These are phyloP conservation scores for Claviceps pusilla DNA, from an alignment of 2,329 filamentous ascomycete species.

Conservation along the genomic window DNA sequence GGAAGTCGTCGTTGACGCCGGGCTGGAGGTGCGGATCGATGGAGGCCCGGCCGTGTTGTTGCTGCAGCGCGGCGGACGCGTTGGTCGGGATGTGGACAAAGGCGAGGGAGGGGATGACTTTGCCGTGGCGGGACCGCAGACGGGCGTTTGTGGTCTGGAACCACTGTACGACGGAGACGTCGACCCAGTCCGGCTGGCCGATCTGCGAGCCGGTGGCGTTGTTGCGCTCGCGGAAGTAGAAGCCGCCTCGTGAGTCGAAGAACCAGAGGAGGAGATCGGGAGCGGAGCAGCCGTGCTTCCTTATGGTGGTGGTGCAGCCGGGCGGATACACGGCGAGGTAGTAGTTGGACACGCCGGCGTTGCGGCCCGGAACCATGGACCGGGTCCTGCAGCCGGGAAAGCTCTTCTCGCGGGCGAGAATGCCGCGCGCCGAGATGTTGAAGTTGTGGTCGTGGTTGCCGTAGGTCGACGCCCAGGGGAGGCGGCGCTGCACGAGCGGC, in stretches of 20 bases:
- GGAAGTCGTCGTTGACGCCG: conserved; percentile 30
- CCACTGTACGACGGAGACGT: conserved; percentile 29
- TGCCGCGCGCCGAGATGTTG: conserved; percentile 35
- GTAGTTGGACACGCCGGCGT: conserved; percentile 32
- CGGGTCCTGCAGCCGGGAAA: conserved; percentile 25
- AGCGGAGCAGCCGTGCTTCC: conserved; percentile 13
- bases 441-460: conserved; percentile 54
- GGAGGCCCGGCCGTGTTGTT: conserved; percentile 10
- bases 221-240: conserved; percentile 27
- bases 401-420: conserved; percentile 26
- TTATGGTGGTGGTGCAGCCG: conserved; percentile 13
- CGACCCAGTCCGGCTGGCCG: conserved; percentile 30
- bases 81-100: conserved; percentile 35
- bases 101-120: conserved; percentile 27
- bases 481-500: conserved; percentile 37
- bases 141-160: conserved; percentile 21
- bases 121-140: conserved; percentile 17
- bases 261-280: conserved; percentile 49
- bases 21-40: conserved; percentile 25
- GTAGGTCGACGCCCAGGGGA: conserved; percentile 53
- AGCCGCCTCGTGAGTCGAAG: conserved; percentile 51
- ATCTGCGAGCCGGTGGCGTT: conserved; percentile 15
- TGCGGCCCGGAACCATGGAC: conserved; percentile 22
- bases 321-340: conserved; percentile 28
- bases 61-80: conserved; percentile 26